Evolutionary conservation across 306 rosid species (phyloP), one percentile per base, ranked within the genome.

Genomic region (Prunus persica): DNA sequence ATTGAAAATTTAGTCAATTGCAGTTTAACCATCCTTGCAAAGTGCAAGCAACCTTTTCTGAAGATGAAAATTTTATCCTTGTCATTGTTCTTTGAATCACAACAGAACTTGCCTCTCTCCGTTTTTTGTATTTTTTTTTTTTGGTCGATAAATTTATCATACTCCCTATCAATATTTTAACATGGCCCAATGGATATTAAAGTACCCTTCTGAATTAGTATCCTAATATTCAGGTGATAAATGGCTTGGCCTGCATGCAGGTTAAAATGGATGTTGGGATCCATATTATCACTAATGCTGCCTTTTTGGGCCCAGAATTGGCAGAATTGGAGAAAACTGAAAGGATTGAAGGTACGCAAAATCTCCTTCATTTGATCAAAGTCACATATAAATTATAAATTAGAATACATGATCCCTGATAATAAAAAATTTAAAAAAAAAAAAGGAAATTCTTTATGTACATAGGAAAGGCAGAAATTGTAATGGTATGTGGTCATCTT

Each of bases 401-500:
- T 30, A 65, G 13, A 64, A 61, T 38, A 13, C 25, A 22, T 24
- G 55, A 20, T 20, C 3, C 5, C 43, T 38, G 9, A 38, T 38
- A 38, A 38, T 24, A 24, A 6, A 38, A 2, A 38, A 38, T 38
- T 65, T n/a, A n/a, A n/a, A n/a, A n/a, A 12, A 24, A 24, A 24
- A 24, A 24, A 24, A 24, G 30, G 46, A 50, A 60, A 66, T 20
- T 61, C 15, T 67, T 24, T 19, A 27, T 81, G 25, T n/a, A 20
- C 9, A n/a, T 57, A 89, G 95, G 78, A 52, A 85, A 75, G 78
- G 86, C 80, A 64, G 91, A 80, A 73, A 22, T 78, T 22, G 88
- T 89, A 54, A 77, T 76, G n/a, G 38, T 32, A 32, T 5, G 5
- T 32, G 38, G 38, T 32, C 38, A 0, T 32, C 38, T 32, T 32